Evolutionary conservation across 768 basidiomycete species (phyloP).

Genomic region (Agrocybe pediades): DNA sequence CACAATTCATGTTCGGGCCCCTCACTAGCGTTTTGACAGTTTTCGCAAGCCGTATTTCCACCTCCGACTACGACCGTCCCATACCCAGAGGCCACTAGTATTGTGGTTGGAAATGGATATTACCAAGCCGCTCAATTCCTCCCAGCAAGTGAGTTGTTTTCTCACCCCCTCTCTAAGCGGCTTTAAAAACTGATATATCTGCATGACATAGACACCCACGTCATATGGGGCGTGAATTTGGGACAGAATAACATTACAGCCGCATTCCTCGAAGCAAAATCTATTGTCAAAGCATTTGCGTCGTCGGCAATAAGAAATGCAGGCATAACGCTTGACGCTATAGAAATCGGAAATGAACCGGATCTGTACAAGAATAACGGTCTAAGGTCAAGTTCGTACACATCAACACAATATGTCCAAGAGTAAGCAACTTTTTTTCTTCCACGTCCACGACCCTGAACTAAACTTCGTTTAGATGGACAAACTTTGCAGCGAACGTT

Average conservation of each 20-base stretch:
- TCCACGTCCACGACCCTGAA: not conserved
- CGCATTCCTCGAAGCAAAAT: conserved; percentile 45
- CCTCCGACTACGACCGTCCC: conserved; percentile 48
- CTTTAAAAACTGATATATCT: not conserved
- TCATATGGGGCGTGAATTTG: conserved; percentile 72
- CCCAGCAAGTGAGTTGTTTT: conserved; percentile 40
- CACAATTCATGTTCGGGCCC: not conserved
- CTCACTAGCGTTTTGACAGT: conserved; percentile 27
- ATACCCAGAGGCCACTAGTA: conserved; percentile 67
- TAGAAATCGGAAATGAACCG: conserved; percentile 66
- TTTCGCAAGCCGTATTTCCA: conserved; percentile 51
- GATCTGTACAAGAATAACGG: conserved; percentile 55
- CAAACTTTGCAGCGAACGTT: conserved; percentile 49
- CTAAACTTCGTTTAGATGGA: conserved; percentile 43
- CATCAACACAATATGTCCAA: conserved; percentile 43
- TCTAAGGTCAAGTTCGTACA: conserved; percentile 34
- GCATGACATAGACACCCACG: conserved; percentile 47
- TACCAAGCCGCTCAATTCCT: conserved; percentile 55
- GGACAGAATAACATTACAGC: conserved; percentile 53
- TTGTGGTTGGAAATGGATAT: conserved; percentile 59
- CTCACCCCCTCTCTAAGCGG: not conserved
- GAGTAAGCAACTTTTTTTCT: conserved; percentile 43
- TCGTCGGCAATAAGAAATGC: conserved; percentile 36
- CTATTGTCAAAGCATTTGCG: conserved; percentile 51
- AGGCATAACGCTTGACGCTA: conserved; percentile 51